These are phyloP conservation scores for Plasmodium chabaudi DNA, from an alignment of 169 alveolate species.

Conservation along the genomic window DNA sequence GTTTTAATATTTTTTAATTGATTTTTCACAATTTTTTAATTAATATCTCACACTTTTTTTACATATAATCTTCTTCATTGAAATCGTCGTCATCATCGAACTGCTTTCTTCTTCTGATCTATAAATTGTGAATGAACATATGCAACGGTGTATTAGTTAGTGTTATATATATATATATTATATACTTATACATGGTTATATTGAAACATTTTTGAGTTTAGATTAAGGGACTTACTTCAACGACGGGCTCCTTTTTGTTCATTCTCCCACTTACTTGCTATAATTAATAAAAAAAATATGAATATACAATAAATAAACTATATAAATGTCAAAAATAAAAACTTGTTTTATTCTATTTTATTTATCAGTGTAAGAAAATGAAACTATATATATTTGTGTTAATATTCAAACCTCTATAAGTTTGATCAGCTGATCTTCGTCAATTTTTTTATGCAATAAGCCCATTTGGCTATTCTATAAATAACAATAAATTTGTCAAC, in stretches of 20 bases:
- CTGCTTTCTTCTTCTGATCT: constrained; percentile 76
- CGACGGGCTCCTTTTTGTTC: constrained; percentile 66
- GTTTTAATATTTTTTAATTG: too few relatives aligned
- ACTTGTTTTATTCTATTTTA: too few relatives aligned
- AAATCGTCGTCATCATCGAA: constrained; percentile 76
- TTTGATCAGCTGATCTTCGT: constrained; percentile 68
- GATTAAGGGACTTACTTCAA: constrained; percentile 31
- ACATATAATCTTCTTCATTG: constrained; percentile 73
- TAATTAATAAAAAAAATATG: constrained; percentile 14
- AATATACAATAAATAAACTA: not conserved
- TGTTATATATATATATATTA: not conserved
- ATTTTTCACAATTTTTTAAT: too few relatives aligned
- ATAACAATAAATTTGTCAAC: not conserved
- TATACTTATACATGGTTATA: not conserved
- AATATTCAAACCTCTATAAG: constrained; percentile 66
- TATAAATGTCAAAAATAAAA: too few relatives aligned
- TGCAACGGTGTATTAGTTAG: not conserved
- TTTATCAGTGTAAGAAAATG: too few relatives aligned
- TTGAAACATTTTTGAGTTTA: not conserved
- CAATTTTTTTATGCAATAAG: constrained; percentile 34
- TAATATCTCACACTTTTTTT: not conserved
- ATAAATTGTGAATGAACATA: not conserved
- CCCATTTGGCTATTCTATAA: constrained; percentile 77
- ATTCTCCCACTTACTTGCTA: constrained; percentile 67
- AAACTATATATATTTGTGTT: too few relatives aligned